Conservation (phyloP, 257 asterid genomes). For the Salvia rosmarinus region DNA sequence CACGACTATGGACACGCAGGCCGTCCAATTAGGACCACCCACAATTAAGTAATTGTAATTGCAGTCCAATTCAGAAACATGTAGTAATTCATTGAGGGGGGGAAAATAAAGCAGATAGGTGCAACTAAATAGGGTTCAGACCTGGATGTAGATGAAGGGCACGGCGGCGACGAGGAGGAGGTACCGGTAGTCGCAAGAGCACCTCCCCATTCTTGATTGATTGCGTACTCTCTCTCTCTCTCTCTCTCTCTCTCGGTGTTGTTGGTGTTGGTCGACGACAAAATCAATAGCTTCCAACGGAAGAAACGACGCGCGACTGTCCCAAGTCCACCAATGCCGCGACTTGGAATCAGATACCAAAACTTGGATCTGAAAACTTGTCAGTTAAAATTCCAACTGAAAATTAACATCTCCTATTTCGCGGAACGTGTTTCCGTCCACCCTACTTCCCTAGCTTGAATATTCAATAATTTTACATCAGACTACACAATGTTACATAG, state of each 20-base stretch:
- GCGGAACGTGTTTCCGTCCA: not conserved
- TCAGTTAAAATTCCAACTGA: constrained; percentile 11
- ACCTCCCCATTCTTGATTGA: constrained; percentile 45
- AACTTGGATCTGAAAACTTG: constrained; percentile 23
- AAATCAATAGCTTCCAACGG: constrained; percentile 16
- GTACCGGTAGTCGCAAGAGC: constrained; percentile 70
- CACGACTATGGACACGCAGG: constrained; percentile 15
- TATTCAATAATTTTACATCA: not conserved
- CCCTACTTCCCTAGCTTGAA: constrained; percentile 17
- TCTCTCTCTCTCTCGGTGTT: no score
- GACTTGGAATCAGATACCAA: constrained; percentile 16
- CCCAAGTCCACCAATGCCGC: constrained; percentile 39
- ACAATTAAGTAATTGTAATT: not conserved
- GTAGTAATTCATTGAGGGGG: not conserved
- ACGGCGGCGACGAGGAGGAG: constrained; percentile 68
- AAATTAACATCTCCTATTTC: not conserved
- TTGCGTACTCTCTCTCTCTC: constrained; percentile 8
- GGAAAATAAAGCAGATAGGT: not conserved
- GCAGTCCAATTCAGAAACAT: not conserved
- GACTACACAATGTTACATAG: not conserved
- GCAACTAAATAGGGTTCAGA: constrained; percentile 22
- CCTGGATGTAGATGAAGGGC: constrained; percentile 91
- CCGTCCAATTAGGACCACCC: not conserved
- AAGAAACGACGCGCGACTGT: constrained; percentile 22
- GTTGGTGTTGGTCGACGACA: not conserved